Base-by-base conservation (phyloP, 2,329 filamentous ascomycete species). In the Aspergillus quadrilineatus region DNA sequence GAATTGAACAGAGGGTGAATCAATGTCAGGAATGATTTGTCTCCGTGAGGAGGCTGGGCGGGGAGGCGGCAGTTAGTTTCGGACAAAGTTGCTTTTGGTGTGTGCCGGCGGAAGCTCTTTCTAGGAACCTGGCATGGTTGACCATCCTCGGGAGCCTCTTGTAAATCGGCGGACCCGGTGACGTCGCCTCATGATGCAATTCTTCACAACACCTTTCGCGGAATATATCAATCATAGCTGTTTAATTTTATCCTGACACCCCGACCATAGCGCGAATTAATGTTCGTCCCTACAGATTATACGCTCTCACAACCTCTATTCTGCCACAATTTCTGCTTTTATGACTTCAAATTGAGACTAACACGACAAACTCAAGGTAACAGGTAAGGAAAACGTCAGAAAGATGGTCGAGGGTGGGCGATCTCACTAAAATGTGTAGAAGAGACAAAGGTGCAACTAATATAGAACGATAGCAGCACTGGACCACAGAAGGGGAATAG, bases 371-470 rank as follows among this genome's bases (percentile, higher is more conserved):
- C 52, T 59, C 49, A 41, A 37, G 53, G 48, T 45, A 56, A 63
- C 51, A 51, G 51, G 53, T 43, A 54, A 56, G 51, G 57, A 63
- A 62, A 61, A 55, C 60, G 63, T 60, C 58, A 59, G 56, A 60
- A 63, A 59, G 64, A 64, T 60, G 56, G 60, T 64, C 62, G 57
- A 49, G 56, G 58, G 63, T 65, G 59, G 62, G 63, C 49, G 59
- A 60, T 57, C 47, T 64, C 60, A 65, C 63, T 64, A 65, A 64
- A 65, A 65, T 60, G 57, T 58, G 61, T 63, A 65, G 51, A 60
- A 59, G 59, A 60, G 57, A 52, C 53, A 60, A 58, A 62, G 59
- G 57, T 56, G 58, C 60, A 63, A 56, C 45, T 48, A 63, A 60
- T 55, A 62, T 49, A 63, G 57, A 63, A 55, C 58, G 43, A 51